Base-by-base conservation (phyloP, 371 early-diverging fungal genomes). In the Dichotomocladium elegans region DNA sequence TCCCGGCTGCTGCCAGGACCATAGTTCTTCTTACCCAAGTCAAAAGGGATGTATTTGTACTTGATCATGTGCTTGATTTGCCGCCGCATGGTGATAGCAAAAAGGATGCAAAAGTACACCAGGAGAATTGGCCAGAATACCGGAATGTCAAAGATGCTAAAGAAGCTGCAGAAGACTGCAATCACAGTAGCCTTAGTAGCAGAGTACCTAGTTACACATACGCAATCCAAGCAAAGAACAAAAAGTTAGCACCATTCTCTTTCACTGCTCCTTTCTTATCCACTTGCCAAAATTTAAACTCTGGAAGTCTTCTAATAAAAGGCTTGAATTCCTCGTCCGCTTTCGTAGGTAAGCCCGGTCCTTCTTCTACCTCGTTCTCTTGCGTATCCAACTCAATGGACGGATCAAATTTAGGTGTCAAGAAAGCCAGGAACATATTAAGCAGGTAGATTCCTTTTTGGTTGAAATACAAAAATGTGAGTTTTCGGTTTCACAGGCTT, bases 21-120 rank as follows among this genome's bases (percentile, higher is more conserved):
- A 50, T 90, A 95, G 45, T 75, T 82, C 81, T 91, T 91, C 83
- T 99, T 99, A 41, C 94, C 95, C 53, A 86, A 78, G 77, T 93
- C 90, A 81, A 97, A 99, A 10, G 99, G 99, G 52, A 99, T 87
- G 70, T 99, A 99, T 58, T 89, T 87, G 73, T 98, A 93, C 77
- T 94, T 96, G 68, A 98, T 88, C 98, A 98, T 99, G 70, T 99
- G 99, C 63, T 85, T 74, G 70, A 96, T 93, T 64, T 99, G 96
- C 53, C 96, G 86, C 61, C 89, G 86, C 93, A 94, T 93, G 8
- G 99, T 99, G 40, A 99, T 75, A 15, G 85, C 82, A 59, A 96
- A 92, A 37, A 99, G 83, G 52, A 97, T 80, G 44, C 94, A 70
- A 70, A 99, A 99, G 83, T 99, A 99, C 50, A 99, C 70, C 54